A percentile compares a stretch with the other conserved stretches of the same genome.
phyloP scores from a whole-genome alignment of 2,329 filamentous ascomycete species.

The Helotiales sp. region DNA sequence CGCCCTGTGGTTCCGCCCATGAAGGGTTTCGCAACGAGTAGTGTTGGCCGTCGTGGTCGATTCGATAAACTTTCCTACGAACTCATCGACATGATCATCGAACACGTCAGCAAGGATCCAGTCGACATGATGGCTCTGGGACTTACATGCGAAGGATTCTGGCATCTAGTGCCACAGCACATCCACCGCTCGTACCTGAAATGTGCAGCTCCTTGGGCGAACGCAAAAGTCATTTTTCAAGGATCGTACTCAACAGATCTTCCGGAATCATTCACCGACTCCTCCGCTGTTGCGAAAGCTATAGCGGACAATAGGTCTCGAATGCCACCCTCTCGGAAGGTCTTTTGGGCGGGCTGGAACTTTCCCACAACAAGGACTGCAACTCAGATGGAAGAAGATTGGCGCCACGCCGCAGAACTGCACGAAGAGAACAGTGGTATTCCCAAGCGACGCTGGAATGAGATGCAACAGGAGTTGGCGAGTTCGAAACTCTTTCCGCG shows the following conservation, averaged over 20 bases:
- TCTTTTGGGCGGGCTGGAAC: background rate
- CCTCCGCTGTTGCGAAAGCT: background rate
- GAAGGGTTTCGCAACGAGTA: background rate
- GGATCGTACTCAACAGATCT: constrained; percentile 14
- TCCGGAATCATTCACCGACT: background rate
- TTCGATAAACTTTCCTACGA: constrained; percentile 17
- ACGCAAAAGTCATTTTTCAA: constrained; percentile 11
- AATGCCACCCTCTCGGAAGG: background rate
- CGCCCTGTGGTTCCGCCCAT: background rate
- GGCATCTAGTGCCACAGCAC: background rate
- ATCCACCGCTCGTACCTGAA: background rate
- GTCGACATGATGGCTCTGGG: background rate
- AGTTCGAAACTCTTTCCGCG: background rate
- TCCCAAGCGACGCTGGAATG: background rate
- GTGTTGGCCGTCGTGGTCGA: background rate
- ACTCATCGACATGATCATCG: constrained; percentile 17
- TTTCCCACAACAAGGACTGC: background rate
- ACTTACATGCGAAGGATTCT: background rate
- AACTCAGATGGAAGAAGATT: background rate
- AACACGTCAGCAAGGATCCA: background rate
- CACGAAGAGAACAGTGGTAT: background rate
- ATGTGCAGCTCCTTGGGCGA: constrained; percentile 16
- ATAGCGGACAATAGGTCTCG: background rate
- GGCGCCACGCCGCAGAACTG: background rate
- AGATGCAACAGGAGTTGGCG: background rate